Conservation (phyloP, 2,329 filamentous ascomycete species). For the Chrysoporthe austroafricana region DNA sequence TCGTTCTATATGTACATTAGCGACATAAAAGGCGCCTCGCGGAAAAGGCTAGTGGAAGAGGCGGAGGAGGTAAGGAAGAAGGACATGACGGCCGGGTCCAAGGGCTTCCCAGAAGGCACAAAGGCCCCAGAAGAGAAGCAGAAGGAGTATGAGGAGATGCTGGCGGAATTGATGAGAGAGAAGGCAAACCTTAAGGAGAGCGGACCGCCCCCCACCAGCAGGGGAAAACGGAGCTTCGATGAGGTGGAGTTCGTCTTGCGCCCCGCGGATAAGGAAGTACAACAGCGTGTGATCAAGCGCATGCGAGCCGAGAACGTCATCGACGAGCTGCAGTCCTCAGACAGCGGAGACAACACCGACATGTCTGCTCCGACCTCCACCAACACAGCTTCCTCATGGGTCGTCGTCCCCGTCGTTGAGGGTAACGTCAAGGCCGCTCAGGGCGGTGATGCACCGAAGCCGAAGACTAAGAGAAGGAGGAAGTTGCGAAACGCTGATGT, state of each 20-base stretch:
- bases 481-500: conserved; percentile 57
- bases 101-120: conserved; percentile 54
- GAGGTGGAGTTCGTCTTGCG: conserved; percentile 57
- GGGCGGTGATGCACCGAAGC: conserved; percentile 47
- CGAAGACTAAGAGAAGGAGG: conserved; percentile 52
- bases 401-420: conserved; percentile 30
- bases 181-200: conserved; percentile 43
- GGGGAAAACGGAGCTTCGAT: conserved; percentile 50
- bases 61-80: conserved; percentile 65
- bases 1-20: conserved; percentile 77
- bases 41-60: conserved; percentile 68
- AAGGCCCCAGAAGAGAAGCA: conserved; percentile 54
- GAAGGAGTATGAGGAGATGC: conserved; percentile 60
- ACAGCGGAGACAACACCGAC: conserved; percentile 46
- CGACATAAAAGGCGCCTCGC: conserved; percentile 75
- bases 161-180: conserved; percentile 51
- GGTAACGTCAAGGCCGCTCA: conserved; percentile 24
- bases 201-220: conserved; percentile 32
- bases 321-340: conserved; percentile 52
- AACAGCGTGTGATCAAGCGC: conserved; percentile 61
- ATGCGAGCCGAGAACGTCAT: conserved; percentile 65
- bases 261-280: conserved; percentile 55
- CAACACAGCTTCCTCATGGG: conserved; percentile 34
- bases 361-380: conserved; percentile 35
- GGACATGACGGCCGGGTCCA: conserved; percentile 55